Conservation (phyloP, 306 rosid genomes). For the Quercus parvula region DNA sequence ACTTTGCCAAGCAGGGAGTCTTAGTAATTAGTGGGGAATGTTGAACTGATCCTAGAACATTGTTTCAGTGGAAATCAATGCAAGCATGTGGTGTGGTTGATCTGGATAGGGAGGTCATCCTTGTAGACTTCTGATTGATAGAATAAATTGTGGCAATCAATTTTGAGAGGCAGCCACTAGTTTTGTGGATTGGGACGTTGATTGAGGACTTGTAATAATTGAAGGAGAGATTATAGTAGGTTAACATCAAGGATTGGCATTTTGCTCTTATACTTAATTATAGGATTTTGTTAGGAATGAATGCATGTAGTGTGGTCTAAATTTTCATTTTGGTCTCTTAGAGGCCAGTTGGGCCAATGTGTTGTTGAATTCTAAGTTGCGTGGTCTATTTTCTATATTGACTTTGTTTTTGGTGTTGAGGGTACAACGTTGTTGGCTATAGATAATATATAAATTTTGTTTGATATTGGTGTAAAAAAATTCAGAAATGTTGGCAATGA, state of each 20-base stretch:
- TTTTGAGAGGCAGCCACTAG: no score
- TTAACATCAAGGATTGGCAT: no score
- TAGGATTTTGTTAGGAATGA: neutral
- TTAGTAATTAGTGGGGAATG: neutral
- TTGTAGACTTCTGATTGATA: neutral
- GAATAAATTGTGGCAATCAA: neutral
- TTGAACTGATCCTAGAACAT: neutral
- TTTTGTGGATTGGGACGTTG: no score
- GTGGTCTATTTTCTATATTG: neutral
- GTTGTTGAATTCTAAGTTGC: neutral
- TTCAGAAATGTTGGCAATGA: neutral
- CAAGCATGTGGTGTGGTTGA: no score
- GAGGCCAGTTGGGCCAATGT: neutral
- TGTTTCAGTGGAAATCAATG: neutral
- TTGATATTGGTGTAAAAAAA: neutral
- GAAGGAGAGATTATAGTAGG: no score
- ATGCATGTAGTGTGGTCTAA: neutral
- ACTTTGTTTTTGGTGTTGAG: neutral
- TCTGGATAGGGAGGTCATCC: neutral
- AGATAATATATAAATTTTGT: neutral
- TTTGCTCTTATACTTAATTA: neutral
- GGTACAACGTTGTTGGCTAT: neutral
- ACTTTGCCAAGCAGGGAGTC: neutral
- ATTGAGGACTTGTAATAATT: no score
- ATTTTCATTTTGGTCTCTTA: neutral